A percentile compares a stretch with the other conserved stretches of the same genome.
These are phyloP conservation scores for Alopecurus myosuroides DNA, from an alignment of 176 grass and related monocot genomes.

Conservation along the genomic window DNA sequence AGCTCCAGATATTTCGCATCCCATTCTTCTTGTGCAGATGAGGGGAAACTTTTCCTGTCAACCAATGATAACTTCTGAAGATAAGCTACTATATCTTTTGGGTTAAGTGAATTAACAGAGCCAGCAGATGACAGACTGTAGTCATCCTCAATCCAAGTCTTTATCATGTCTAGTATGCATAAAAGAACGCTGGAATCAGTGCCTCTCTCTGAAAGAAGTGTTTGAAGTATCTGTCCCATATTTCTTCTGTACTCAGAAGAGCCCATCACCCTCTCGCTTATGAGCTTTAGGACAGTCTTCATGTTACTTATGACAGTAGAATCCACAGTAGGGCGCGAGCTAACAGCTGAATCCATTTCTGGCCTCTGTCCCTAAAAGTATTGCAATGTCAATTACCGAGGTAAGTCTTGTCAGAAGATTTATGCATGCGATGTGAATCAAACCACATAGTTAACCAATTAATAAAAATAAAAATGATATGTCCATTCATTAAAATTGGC, in stretches of 20 bases:
- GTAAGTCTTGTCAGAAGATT: not conserved
- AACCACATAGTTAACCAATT: not conserved
- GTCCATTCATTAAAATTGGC: not conserved
- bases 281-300: conserved; percentile 78
- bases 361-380: conserved; percentile 77
- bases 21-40: conserved; percentile 79
- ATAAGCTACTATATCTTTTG: conserved; percentile 88
- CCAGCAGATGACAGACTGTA: conserved; percentile 51
- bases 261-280: conserved; percentile 87
- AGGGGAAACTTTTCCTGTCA: conserved; percentile 78
- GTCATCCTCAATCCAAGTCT: conserved; percentile 92
- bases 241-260: conserved; percentile 70
- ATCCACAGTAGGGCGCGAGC: conserved; percentile 56
- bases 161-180: conserved; percentile 87
- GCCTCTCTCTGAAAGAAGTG: conserved; percentile 78
- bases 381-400: not conserved
- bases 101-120: conserved; percentile 50
- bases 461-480: not conserved
- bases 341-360: conserved; percentile 83
- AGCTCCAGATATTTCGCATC: conserved; percentile 90
- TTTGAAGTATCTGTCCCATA: conserved; percentile 82
- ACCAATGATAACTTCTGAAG: conserved; percentile 93
- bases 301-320: conserved; percentile 79
- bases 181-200: conserved; percentile 80
- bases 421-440: not conserved